phyloP scores from a whole-genome alignment of 1,139 yeast genomes.

The Diutina mesorugosa region DNA sequence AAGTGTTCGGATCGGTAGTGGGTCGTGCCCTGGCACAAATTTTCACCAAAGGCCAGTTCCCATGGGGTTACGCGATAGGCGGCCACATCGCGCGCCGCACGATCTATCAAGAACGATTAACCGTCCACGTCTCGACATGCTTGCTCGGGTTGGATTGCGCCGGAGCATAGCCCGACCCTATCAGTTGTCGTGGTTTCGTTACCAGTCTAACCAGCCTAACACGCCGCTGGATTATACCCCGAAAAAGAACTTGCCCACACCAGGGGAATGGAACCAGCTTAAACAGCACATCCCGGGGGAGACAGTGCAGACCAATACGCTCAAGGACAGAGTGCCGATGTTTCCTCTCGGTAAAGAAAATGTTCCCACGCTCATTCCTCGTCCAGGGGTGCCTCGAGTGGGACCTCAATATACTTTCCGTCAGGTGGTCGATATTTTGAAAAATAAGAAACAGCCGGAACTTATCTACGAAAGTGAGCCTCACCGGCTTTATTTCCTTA shows the following conservation, averaged over 20 bases:
- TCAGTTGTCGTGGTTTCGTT: not conserved
- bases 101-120: not conserved
- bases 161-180: not conserved
- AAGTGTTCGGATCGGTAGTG: not conserved
- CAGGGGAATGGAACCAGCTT: slow-evolving; percentile 31
- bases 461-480: slow-evolving; percentile 76
- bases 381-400: slow-evolving; percentile 63
- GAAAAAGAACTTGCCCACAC: slow-evolving; percentile 18
- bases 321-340: slow-evolving; percentile 40
- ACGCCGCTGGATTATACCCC: slow-evolving; percentile 17
- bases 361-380: slow-evolving; percentile 57
- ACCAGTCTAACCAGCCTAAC: slow-evolving; percentile 5
- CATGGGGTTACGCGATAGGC: not conserved
- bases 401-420: slow-evolving; percentile 45
- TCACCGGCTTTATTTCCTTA: slow-evolving; percentile 60
- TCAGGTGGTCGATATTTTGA: slow-evolving; percentile 51
- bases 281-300: slow-evolving; percentile 53
- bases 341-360: slow-evolving; percentile 58
- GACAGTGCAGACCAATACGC: slow-evolving; percentile 32
- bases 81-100: not conserved
- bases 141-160: not conserved
- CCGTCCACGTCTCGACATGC: not conserved
- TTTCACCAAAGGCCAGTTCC: not conserved
- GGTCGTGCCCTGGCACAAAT: not conserved
- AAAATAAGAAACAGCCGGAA: slow-evolving; percentile 50